phyloP scores from a whole-genome alignment of 1,284 basidiomycete genomes.

The Apiotrichum siamense region DNA sequence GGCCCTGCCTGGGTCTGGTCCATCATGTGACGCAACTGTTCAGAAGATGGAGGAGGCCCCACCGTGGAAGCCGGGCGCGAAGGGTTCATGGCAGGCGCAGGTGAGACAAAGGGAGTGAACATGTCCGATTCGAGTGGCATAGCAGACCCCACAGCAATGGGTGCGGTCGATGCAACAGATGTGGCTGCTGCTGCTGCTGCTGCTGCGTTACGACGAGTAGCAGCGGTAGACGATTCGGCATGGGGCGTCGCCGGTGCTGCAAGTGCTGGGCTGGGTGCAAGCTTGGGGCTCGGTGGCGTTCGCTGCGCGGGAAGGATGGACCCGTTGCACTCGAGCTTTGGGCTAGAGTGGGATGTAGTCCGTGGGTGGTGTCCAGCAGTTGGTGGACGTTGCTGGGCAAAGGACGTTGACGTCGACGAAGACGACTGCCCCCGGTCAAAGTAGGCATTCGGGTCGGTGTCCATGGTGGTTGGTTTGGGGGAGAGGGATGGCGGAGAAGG shows the following conservation, averaged over 20 bases:
- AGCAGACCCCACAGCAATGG: neutral
- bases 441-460: conserved; percentile 18
- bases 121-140: conserved; percentile 9
- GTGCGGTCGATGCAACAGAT: neutral
- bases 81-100: conserved; percentile 3
- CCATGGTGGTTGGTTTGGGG: conserved; percentile 3
- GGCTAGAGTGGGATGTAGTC: conserved; percentile 7
- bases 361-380: conserved; percentile 11
- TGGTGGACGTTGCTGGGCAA: conserved; percentile 8
- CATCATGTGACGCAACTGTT: conserved; percentile 13
- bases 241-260: conserved; percentile 6
- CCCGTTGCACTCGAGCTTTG: conserved; percentile 3
- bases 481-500: neutral
- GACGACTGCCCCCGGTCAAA: conserved; percentile 10
- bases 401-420: conserved; percentile 5
- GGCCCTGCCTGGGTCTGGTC: neutral
- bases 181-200: neutral
- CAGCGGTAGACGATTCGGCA: conserved; percentile 18
- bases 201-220: conserved; percentile 3
- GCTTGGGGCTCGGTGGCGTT: conserved; percentile 12
- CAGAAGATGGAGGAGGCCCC: conserved; percentile 8
- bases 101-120: conserved; percentile 19
- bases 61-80: neutral
- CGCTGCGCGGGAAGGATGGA: neutral
- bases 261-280: conserved; percentile 8